Evolutionary conservation across 176 grass and related monocot species (phyloP).

Genomic region (Eragrostis curvula): DNA sequence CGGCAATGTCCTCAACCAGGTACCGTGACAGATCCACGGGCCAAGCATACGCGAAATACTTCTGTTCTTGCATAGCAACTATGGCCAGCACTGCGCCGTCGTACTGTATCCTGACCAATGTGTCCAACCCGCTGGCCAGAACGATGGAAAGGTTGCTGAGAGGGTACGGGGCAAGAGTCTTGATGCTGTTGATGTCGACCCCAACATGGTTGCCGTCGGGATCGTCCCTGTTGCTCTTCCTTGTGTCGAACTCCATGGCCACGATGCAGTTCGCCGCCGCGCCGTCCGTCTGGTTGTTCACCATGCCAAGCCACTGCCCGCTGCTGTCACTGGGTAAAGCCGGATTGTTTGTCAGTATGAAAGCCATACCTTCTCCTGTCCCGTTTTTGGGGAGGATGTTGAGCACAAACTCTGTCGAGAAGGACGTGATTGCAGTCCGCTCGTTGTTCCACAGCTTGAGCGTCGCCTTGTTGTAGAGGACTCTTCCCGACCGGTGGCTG

Average conservation of each 20-base stretch:
- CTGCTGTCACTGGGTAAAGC: slow-evolving; percentile 42
- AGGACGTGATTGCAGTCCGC: slow-evolving; percentile 29
- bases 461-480: slow-evolving; percentile 28
- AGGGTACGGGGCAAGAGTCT: neutral
- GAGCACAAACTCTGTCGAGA: slow-evolving; percentile 45
- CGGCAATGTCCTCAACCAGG: slow-evolving; percentile 14
- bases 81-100: neutral
- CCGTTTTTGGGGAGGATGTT: slow-evolving; percentile 49
- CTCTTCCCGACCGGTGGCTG: slow-evolving; percentile 37
- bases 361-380: slow-evolving; percentile 56
- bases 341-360: slow-evolving; percentile 56
- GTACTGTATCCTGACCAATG: neutral
- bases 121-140: slow-evolving; percentile 29
- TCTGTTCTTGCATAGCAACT: neutral
- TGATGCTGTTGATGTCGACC: slow-evolving; percentile 50
- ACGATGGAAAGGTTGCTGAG: slow-evolving; percentile 44
- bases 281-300: slow-evolving; percentile 29
- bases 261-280: slow-evolving; percentile 32
- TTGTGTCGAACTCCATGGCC: slow-evolving; percentile 62
- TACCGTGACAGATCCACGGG: neutral
- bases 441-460: slow-evolving; percentile 46
- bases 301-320: slow-evolving; percentile 53
- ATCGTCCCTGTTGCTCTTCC: slow-evolving; percentile 42
- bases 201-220: slow-evolving; percentile 54
- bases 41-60: accelerated